Percentiles rank a stretch among this genome's conserved stretches.
phyloP scores from a whole-genome alignment of 495 filamentous ascomycete species.

The Acidomyces sp. region DNA sequence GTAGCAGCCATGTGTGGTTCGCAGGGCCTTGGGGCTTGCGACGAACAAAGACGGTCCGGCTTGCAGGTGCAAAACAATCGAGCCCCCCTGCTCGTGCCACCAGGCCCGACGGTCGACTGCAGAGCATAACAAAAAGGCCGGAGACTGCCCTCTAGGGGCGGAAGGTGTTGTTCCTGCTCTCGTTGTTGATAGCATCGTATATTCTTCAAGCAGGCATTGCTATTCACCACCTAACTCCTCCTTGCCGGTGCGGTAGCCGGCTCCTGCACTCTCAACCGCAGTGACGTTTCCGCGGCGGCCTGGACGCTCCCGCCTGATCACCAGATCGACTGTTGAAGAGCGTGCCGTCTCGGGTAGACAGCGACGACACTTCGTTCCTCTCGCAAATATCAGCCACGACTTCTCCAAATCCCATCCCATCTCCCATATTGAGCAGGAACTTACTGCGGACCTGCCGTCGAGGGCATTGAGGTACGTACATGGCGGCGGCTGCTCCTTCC shows the following conservation, averaged over 20 bases:
- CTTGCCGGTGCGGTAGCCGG: no score
- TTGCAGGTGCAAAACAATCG: conserved; percentile 11
- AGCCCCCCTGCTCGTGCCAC: not conserved
- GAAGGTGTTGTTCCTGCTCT: not conserved
- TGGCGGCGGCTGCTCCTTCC: not conserved
- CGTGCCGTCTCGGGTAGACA: not conserved
- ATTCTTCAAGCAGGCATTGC: conserved; percentile 3
- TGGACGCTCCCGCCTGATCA: not conserved
- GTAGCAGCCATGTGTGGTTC: conserved; percentile 10
- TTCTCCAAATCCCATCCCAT: not conserved
- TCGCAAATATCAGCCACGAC: not conserved
- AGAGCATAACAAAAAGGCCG: not conserved
- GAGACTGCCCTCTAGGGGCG: not conserved
- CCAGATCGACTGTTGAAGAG: not conserved
- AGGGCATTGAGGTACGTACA: not conserved
- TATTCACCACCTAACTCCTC: not conserved
- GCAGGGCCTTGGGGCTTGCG: conserved; percentile 4
- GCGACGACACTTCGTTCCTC: not conserved
- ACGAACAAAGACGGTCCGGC: conserved; percentile 7
- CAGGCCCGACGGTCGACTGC: not conserved
- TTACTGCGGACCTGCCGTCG: not conserved
- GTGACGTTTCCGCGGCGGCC: not conserved
- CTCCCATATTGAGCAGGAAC: not conserved
- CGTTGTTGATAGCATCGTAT: not conserved
- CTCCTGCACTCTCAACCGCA: not conserved